Base-by-base conservation (phyloP, 2,329 filamentous ascomycete species). In the Aspergillus persii region DNA sequence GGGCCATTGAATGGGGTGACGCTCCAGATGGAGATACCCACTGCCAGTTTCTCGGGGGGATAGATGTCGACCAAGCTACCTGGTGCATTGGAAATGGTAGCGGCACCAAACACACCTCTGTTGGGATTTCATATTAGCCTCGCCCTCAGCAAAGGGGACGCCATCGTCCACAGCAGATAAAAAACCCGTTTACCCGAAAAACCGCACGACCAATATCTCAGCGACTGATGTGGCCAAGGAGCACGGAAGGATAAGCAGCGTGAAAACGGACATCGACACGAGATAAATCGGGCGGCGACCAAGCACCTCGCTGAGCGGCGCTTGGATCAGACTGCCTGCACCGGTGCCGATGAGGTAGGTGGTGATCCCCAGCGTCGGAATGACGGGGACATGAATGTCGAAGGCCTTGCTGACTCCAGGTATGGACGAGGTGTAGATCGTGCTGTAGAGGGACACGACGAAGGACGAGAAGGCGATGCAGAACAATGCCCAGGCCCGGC, bases 61-160 rank as follows among this genome's bases (percentile, higher is more conserved):
- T 89, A 86, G 51, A 95, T 89, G 71, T 96, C 91, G 41, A 89
- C 86, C 3, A 95, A 83, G 1, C 86, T 90, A 2, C 90, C 91
- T 0, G 91, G 90, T 2, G 87, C 84, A 71, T 92, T 94, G 15
- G 85, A 84, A 23, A 95, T 85, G 83, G 92, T 87, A 29, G 88
- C 89, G 0, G 89, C 82, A 3, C 89, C 88, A 52, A 87, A 88
- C 54, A 83, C 83, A 1, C 63, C 64, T 12, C 59, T 59, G 18
- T 23, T 23, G 18, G 18, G 18, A 23, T 23, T 23, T 23, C 18
- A 23, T 23, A 23, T 23, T 23, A 23, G 18, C 18, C 18, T 23
- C 18, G 18, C 18, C 18, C 18, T 23, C 18, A 23, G 18, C 18
- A 23, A 23, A 23, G 18, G 18, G 18, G 18, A 23, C 18, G 18